Percentiles rank a stretch among this genome's conserved stretches.
phyloP scores from a whole-genome alignment of 805 yeast genomes.

The Wickerhamomyces rabaulensis region DNA sequence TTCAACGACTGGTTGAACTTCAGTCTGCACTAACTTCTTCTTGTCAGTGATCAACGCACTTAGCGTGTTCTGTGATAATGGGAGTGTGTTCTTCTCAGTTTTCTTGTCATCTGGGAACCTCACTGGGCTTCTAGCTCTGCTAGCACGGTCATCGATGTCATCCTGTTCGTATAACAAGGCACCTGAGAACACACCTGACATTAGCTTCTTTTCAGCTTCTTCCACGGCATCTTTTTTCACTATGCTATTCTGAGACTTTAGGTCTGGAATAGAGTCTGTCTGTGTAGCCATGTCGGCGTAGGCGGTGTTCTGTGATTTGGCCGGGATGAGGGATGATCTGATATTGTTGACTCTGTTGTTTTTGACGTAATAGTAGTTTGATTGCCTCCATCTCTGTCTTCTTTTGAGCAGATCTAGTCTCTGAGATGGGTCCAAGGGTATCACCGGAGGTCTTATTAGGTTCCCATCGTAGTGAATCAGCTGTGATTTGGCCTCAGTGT shows the following conservation, averaged over 20 bases:
- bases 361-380: conserved; percentile 18
- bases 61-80: conserved; percentile 10
- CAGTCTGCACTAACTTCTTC: conserved; percentile 15
- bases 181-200: conserved; percentile 23
- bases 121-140: conserved; percentile 13
- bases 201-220: conserved; percentile 17
- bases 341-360: conserved; percentile 3
- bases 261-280: conserved; percentile 18
- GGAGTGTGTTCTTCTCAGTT: neutral
- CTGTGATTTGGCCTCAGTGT: neutral
- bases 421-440: conserved; percentile 21
- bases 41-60: conserved; percentile 13
- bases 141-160: conserved; percentile 14
- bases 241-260: conserved; percentile 12
- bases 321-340: neutral
- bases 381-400: conserved; percentile 25
- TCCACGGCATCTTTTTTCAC: conserved; percentile 8
- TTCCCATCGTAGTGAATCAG: neutral
- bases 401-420: conserved; percentile 21
- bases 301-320: neutral
- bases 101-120: conserved; percentile 13
- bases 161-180: conserved; percentile 19
- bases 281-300: conserved; percentile 21
- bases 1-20: conserved; percentile 1
- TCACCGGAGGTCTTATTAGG: conserved; percentile 27